Base-by-base conservation (phyloP, 1,284 basidiomycete species). In the Cryptococcus neoformans region DNA sequence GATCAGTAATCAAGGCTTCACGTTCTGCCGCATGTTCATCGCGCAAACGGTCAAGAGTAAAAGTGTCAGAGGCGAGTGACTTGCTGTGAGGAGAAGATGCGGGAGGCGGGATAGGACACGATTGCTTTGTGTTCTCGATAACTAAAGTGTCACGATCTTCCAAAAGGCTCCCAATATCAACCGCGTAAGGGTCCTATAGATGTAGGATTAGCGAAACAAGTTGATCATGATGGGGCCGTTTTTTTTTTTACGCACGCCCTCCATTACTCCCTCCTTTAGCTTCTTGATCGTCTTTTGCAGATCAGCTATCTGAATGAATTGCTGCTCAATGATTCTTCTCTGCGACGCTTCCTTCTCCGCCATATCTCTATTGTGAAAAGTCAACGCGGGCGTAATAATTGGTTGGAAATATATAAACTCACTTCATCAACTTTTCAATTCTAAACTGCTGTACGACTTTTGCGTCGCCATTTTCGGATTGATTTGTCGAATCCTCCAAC, bases 261-360 rank as follows among this genome's bases (percentile, higher is more conserved):
- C 52, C 8, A 9, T 17, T n/a, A 67, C 12, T 34, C 64, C 65
- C 4, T 68, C 65, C 37, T 59, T 57, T 10, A 68, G 57, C 50
- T 60, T 59, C 36, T 64, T 62, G 48, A 67, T 70, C 12, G 58
- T 49, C 45, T 64, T 66, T 40, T 69, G 66, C 21, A 69, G 51
- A 49, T 69, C 65, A 16, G 67, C 69, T 53, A 71, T 71, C 48
- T 71, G 66, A n/a, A 63, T 56, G 45, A 66, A 67, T 41, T 69
- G 68, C 58, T 69, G 63, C 21, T 68, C 66, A 55, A 69, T 68
- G 16, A 67, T 65, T 28, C 63, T 58, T 38, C 65, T 55, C 39
- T 68, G 68, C 10, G 65, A 67, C 16, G 65, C 60, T 45, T 72
- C 68, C 51, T 72, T 69, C 12, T 59, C 56, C 4, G 64, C 63